Conservation (phyloP, 805 yeast genomes). For the Cyberlindnera nakhonratchasimensis region DNA sequence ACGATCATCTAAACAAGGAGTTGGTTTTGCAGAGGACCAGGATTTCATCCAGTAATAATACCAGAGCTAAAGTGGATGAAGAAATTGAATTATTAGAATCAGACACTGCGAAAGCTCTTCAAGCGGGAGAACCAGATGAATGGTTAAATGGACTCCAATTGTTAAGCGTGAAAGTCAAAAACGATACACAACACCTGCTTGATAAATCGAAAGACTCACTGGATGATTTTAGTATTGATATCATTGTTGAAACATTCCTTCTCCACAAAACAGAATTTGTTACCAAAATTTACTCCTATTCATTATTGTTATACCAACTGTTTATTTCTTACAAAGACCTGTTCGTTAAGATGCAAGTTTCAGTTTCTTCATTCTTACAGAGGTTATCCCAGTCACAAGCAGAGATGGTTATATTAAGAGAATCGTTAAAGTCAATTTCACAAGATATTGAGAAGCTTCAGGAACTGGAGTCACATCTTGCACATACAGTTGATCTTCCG, state of each 20-base stretch:
- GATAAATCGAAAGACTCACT: constrained; percentile 11
- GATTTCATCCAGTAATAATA: constrained; percentile 37
- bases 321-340: constrained; percentile 35
- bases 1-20: constrained; percentile 21
- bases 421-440: constrained; percentile 20
- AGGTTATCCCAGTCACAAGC: constrained; percentile 20
- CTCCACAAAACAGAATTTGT: constrained; percentile 29
- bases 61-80: constrained; percentile 35
- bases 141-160: constrained; percentile 18
- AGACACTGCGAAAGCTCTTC: constrained; percentile 33
- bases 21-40: constrained; percentile 30
- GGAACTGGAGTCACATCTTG: constrained; percentile 16
- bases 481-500: constrained; percentile 62
- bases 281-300: constrained; percentile 31
- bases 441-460: constrained; percentile 28
- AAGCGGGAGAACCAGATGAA: constrained; percentile 16
- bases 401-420: constrained; percentile 22
- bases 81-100: constrained; percentile 40
- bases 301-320: constrained; percentile 34
- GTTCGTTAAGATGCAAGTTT: constrained; percentile 25
- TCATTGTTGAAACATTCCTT: constrained; percentile 24
- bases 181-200: constrained; percentile 23
- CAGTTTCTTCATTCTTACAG: constrained; percentile 16
- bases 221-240: constrained; percentile 21
- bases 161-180: constrained; percentile 22